Evolutionary conservation across 2,329 filamentous ascomycete species (phyloP), one percentile per base, ranked within the genome.

Genomic region (Claviceps digitariae): DNA sequence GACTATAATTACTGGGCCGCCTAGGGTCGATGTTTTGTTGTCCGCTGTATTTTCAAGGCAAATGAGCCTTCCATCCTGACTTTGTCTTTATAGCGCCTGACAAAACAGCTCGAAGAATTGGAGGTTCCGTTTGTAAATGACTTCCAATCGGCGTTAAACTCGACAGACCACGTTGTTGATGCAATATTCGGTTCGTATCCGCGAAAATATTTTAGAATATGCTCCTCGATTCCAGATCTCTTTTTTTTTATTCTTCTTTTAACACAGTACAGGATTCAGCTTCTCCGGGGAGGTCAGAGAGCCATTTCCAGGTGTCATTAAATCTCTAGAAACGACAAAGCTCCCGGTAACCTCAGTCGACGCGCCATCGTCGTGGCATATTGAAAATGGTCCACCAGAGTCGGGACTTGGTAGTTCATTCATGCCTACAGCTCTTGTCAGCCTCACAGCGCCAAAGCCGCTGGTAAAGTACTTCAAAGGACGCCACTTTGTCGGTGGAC

Each of bases 231-330:
- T 13, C 17, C 20, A 1, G 4, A 9, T 5, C 17, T n/a, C 38
- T 7, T 12, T 40, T 13, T 25, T 13, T 34, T 41, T 21, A 54
- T 46, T n/a, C 48, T 48, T 9, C 41, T 41, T 41, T 52, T 56
- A 29, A 57, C 49, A n/a, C 6, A 10, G 2, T 13, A 27, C 38
- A 86, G 85, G 88, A 8, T 98, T 98, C 72, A 93, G 86, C 56
- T 98, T 98, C 72, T 84, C 83, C 1, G 91, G 90, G 7, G 84
- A 93, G 58, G 84, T 98, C 52, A 83, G 93, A n/a, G 88, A 95
- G 59, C 93, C 93, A 1, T 98, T 97, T 64, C 83, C 84, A 0
- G 76, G 76, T 0, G 86, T 96, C 15, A 94, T 98, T 60, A 73
- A 78, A 56, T 82, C 86, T 8, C 75, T 98, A 40, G 81, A 89